Base-by-base conservation (phyloP, 306 rosid genomes). In the Prunus mume region DNA sequence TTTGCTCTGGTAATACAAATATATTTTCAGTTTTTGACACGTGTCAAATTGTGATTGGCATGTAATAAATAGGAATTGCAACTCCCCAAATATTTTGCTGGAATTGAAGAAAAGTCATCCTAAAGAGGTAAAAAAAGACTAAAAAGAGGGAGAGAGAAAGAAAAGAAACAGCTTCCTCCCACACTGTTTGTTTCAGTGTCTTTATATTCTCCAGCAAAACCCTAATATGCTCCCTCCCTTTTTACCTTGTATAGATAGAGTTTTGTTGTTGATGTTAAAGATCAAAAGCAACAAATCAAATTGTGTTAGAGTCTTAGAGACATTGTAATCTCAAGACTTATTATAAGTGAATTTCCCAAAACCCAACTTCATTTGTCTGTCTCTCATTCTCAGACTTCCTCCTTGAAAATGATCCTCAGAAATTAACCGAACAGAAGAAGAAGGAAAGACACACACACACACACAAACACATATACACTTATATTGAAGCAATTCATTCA, bases 321-420 rank as follows among this genome's bases (percentile, higher is more conserved):
- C n/a, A 52, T 52, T 52, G 9, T 14, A 52, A 14, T 52, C 9
- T 52, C n/a, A 52, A 18, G 57, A 1, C 17, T 34, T 34, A 32
- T 15, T 14, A 51, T 17, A 51, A 51, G 9, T 51, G 57, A 52
- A 13, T 52, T 52, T 17, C 57, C 27, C 25, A 20, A 56, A 56
- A 20, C 62, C 62, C 62, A n/a, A n/a, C 5, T 56, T 20, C 13
- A 56, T 56, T 51, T 14, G 41, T 51, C 9, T 32, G 38, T 56
- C n/a, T 17, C 7, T 52, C 7, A 52, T 52, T 12, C 52, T 32
- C 56, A 51, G 17, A 17, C 56, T 3, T 12, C 56, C 18, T 20
- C 28, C 62, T 55, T 56, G 62, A 64, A 64, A 65, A 61, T 74
- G 77, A 74, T 61, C 56, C 69, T 61, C 60, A 74, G 49, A 74